These are phyloP conservation scores for Macadamia tetraphylla DNA, from an alignment of 164 flowering plant genomes.

Conservation along the genomic window DNA sequence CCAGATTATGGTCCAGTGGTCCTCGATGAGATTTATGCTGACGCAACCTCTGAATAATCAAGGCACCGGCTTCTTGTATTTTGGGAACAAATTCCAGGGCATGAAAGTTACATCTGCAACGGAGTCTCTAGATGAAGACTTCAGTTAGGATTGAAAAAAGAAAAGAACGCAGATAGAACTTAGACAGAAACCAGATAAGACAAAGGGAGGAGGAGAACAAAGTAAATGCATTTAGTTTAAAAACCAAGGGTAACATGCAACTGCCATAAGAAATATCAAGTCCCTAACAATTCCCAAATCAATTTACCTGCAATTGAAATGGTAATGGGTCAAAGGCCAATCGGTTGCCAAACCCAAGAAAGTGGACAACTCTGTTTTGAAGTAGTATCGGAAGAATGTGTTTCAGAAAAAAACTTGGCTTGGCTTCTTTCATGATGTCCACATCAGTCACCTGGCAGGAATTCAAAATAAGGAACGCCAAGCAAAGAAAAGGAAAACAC, in stretches of 20 bases:
- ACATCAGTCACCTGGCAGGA: slow-evolving; percentile 67
- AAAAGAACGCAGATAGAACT: slow-evolving; percentile 11
- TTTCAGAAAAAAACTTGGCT: slow-evolving; percentile 71
- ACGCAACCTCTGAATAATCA: slow-evolving; percentile 72
- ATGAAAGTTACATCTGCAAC: slow-evolving; percentile 99
- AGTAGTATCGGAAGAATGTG: slow-evolving; percentile 76
- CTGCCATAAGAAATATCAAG: neutral
- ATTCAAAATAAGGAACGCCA: slow-evolving; percentile 15
- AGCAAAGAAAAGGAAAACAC: slow-evolving; percentile 5
- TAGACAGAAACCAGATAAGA: neutral
- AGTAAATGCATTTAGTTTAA: neutral
- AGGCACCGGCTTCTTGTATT: slow-evolving; percentile 87
- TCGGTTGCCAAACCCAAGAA: slow-evolving; percentile 93
- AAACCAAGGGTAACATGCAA: neutral
- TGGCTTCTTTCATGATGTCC: slow-evolving; percentile 79
- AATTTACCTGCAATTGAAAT: slow-evolving; percentile 73
- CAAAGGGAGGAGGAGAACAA: neutral
- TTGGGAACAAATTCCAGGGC: slow-evolving; percentile 86
- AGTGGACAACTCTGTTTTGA: slow-evolving; percentile 76
- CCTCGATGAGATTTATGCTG: slow-evolving; percentile 44
- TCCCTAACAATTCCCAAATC: neutral
- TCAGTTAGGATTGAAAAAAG: slow-evolving; percentile 41
- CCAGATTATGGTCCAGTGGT: slow-evolving; percentile 62
- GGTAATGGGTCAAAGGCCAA: slow-evolving; percentile 95
- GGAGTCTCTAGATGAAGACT: slow-evolving; percentile 86